Base-by-base conservation (phyloP, 345 rosid species). In the Pseudoturritis turrita region DNA sequence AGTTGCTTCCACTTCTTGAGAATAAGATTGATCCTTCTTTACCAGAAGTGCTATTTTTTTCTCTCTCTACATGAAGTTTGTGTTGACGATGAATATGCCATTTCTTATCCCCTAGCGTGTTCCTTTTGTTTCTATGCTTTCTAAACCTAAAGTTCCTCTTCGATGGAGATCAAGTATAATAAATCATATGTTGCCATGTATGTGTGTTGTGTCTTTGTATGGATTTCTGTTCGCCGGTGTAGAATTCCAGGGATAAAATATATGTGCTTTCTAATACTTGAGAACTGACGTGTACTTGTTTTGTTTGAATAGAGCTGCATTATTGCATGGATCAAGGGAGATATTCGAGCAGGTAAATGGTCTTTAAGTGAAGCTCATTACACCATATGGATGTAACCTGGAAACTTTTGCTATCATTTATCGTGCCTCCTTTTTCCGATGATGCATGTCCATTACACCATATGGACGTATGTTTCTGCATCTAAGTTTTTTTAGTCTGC, bases 281-380 rank as follows among this genome's bases (percentile, higher is more conserved):
- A 40, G 31, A 41, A 21, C 58, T 78, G 60, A 69, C 44, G 7
- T 47, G 13, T 46, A n/a, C 50, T 43, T 69, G 58, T 62, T 50
- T 82, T 65, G 22, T 78, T 81, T 73, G 49, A 58, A 67, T 43
- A 95, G 98, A 76, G 94, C 96, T 64, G 87, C 98, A 12, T 73
- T 89, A 77, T 39, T 95, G 82, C 99, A 86, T 74, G 99, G 99
- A 54, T 85, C 81, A 68, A 87, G 99, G 77, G 98, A 88, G 84
- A 77, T 65, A 56, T 87, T 89, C 52, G 96, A 89, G 81, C 88
- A 79, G 90, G 99, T 95, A 84, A n/a, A 79, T 68, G 39, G 18
- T 36, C 41, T 35, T 73, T 33, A 19, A 39, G 75, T 54, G 66
- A 62, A 46, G 74, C 15, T 2, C 54, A 59, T 47, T 63, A 46